These are phyloP conservation scores for Scheffersomyces coipomensis DNA, from an alignment of 805 yeast genomes.

Conservation along the genomic window DNA sequence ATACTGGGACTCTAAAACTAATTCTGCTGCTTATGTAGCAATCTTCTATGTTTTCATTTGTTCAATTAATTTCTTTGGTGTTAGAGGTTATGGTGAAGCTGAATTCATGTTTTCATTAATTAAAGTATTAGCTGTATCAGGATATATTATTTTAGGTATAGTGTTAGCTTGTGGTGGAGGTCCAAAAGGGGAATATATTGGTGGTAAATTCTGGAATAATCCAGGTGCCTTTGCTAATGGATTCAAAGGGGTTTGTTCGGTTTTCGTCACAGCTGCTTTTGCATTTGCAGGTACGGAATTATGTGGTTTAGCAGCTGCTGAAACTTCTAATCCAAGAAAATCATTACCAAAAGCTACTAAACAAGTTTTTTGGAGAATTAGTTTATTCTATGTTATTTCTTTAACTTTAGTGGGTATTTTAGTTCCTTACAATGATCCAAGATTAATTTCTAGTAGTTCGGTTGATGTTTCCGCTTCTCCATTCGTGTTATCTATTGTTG, in stretches of 20 bases:
- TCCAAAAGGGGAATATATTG: constrained; percentile 47
- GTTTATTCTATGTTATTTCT: constrained; percentile 43
- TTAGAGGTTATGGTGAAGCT: constrained; percentile 59
- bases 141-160: constrained; percentile 53
- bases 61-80: constrained; percentile 51
- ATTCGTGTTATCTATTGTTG: constrained; percentile 67
- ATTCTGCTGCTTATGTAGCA: constrained; percentile 62
- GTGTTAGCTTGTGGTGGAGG: constrained; percentile 46
- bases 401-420: constrained; percentile 48
- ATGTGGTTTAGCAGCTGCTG: constrained; percentile 42
- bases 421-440: constrained; percentile 46
- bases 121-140: constrained; percentile 61
- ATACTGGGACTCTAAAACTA: constrained; percentile 53
- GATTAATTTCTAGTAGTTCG: constrained; percentile 33
- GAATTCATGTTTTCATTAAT: constrained; percentile 65
- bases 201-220: constrained; percentile 49
- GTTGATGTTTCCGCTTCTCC: constrained; percentile 72
- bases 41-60: constrained; percentile 50
- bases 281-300: constrained; percentile 42
- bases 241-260: constrained; percentile 38
- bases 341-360: constrained; percentile 40
- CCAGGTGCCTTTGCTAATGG: constrained; percentile 58
- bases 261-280: constrained; percentile 41
- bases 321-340: constrained; percentile 35
- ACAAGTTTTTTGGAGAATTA: constrained; percentile 43